Conservation (phyloP, 73 alveolate genomes). For the Uronychia binucleata region DNA sequence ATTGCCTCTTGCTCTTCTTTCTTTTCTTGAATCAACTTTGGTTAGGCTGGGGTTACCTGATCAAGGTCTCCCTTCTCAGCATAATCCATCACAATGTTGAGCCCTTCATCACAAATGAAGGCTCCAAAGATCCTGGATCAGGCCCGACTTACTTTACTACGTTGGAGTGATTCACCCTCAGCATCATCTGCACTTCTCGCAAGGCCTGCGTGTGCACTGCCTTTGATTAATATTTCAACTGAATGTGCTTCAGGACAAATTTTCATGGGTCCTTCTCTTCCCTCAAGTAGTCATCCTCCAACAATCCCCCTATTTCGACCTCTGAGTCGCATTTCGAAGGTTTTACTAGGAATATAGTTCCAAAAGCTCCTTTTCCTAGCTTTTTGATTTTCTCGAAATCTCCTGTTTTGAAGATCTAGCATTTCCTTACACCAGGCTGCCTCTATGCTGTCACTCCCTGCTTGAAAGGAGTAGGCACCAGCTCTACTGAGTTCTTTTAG, state of each 20-base stretch:
- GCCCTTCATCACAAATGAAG: conserved; percentile 71
- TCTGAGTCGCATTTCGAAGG: neutral
- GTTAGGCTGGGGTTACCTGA: neutral
- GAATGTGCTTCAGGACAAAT: neutral
- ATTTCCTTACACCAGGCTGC: neutral
- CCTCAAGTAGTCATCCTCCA: no score
- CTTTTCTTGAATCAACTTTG: neutral
- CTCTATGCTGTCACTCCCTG: no score
- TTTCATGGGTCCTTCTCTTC: neutral
- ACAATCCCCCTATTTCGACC: neutral
- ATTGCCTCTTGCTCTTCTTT: no score
- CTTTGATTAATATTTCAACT: no score
- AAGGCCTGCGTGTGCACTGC: conserved; percentile 42
- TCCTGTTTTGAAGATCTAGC: neutral
- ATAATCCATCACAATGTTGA: conserved; percentile 25
- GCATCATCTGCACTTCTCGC: conserved; percentile 88
- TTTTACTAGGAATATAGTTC: conserved; percentile 18
- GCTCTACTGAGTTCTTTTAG: neutral
- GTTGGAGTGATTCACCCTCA: conserved; percentile 86
- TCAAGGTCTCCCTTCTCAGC: conserved; percentile 37
- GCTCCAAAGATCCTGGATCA: conserved; percentile 36
- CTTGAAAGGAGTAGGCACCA: neutral
- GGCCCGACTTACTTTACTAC: conserved; percentile 51
- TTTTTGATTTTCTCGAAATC: conserved; percentile 10
- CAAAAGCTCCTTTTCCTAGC: conserved; percentile 37